These are phyloP conservation scores for Lentinula sp. DNA, from an alignment of 768 basidiomycete genomes.

Conservation along the genomic window DNA sequence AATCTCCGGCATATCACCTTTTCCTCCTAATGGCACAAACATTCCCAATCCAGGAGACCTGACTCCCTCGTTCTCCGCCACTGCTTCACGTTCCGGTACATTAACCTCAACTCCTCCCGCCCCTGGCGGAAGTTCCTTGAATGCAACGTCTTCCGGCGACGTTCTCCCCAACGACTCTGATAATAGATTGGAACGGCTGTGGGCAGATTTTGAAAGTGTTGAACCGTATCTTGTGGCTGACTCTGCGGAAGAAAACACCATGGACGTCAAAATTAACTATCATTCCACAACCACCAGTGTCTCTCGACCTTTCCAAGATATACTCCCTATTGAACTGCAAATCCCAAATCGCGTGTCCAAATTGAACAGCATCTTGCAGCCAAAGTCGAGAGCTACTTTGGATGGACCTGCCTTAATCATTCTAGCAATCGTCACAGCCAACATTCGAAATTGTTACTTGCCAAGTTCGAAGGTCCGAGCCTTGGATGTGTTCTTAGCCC, in stretches of 20 bases:
- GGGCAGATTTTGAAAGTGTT: conserved; percentile 82
- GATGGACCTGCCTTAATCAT: conserved; percentile 89
- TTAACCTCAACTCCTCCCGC: conserved; percentile 16
- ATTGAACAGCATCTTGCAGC: conserved; percentile 21
- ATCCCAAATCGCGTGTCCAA: conserved; percentile 48
- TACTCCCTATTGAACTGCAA: conserved; percentile 58
- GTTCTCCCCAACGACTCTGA: conserved; percentile 79
- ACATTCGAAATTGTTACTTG: conserved; percentile 80
- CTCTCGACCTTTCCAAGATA: conserved; percentile 63
- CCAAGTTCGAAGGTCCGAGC: conserved; percentile 85
- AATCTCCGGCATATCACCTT: conserved; percentile 41
- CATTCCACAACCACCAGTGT: conserved; percentile 28
- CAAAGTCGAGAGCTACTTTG: conserved; percentile 49
- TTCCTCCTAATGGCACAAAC: conserved; percentile 26
- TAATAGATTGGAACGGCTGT: conserved; percentile 73
- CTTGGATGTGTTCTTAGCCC: conserved; percentile 80
- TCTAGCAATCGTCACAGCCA: conserved; percentile 80
- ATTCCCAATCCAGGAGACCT: conserved; percentile 20
- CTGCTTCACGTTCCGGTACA: conserved; percentile 25
- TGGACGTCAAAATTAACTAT: conserved; percentile 56
- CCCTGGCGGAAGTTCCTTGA: conserved; percentile 12
- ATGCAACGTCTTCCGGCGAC: conserved; percentile 27
- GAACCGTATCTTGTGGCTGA: conserved; percentile 63
- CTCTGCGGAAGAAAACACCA: conserved; percentile 35
- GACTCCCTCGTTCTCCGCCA: conserved; percentile 26